These are phyloP conservation scores for Schwanniomyces etchellsii DNA, from an alignment of 1,139 yeast genomes.

Conservation along the genomic window DNA sequence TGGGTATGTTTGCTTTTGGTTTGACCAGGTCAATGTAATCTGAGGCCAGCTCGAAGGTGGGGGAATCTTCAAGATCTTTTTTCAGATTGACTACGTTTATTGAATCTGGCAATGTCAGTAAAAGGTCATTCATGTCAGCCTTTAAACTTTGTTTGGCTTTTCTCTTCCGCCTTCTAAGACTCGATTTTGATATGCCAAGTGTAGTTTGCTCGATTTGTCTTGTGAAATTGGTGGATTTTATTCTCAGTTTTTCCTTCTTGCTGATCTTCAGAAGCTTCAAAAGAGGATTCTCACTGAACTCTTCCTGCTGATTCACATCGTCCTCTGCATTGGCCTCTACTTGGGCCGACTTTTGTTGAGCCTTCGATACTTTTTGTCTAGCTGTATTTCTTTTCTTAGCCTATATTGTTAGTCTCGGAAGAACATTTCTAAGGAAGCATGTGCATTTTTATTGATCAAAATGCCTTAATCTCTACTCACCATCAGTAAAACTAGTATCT, in stretches of 20 bases:
- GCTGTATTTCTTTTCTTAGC: slow-evolving; percentile 35
- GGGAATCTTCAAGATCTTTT: not conserved
- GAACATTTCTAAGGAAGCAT: too few species aligned
- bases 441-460: too few species aligned
- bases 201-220: slow-evolving; percentile 24
- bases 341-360: slow-evolving; percentile 10
- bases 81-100: slow-evolving; percentile 3
- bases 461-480: too few species aligned
- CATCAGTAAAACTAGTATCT: too few species aligned
- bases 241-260: slow-evolving; percentile 49
- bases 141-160: slow-evolving; percentile 56
- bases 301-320: slow-evolving; percentile 11
- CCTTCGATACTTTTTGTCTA: slow-evolving; percentile 27
- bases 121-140: slow-evolving; percentile 62
- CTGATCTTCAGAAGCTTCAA: slow-evolving; percentile 48
- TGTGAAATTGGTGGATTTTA: slow-evolving; percentile 25
- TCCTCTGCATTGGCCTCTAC: not conserved
- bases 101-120: slow-evolving; percentile 44
- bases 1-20: slow-evolving; percentile 49
- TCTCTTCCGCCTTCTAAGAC: slow-evolving; percentile 60
- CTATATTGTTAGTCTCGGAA: slow-evolving; percentile 17
- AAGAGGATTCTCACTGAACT: slow-evolving; percentile 43
- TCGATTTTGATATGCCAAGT: slow-evolving; percentile 54
- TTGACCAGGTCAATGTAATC: slow-evolving; percentile 14
- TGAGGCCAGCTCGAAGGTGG: slow-evolving; percentile 1